Evolutionary conservation across 768 basidiomycete species (phyloP).

Genomic region (Boletus coccyginus): DNA sequence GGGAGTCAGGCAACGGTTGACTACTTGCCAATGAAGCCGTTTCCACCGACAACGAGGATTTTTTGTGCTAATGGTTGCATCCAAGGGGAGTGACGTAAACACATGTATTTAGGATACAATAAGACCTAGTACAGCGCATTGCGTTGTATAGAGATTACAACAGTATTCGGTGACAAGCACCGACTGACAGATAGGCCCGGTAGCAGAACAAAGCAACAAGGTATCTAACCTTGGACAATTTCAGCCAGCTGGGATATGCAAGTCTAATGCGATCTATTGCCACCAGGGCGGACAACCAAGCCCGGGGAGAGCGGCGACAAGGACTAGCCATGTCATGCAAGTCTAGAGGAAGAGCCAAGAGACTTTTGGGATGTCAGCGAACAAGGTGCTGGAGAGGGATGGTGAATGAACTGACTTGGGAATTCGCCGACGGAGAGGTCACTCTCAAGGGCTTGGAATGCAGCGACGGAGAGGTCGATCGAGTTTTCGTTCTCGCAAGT

Average conservation of each 20-base stretch:
- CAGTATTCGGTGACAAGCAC: conserved; percentile 11
- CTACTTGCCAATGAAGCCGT: conserved; percentile 89
- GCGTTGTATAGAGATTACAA: background rate
- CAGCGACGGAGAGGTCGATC: conserved; percentile 69
- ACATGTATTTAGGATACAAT: background rate
- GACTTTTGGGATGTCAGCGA: conserved; percentile 22
- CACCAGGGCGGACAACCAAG: no score
- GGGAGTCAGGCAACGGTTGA: background rate
- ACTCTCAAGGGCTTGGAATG: conserved; percentile 53
- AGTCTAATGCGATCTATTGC: background rate
- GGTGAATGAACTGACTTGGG: conserved; percentile 43
- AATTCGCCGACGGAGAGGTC: conserved; percentile 49
- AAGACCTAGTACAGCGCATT: background rate
- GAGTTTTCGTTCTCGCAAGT: conserved; percentile 65
- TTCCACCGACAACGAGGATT: conserved; percentile 96
- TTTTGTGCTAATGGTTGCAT: conserved; percentile 42
- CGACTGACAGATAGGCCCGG: conserved; percentile 9
- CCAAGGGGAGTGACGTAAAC: background rate
- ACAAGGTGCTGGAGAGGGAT: background rate
- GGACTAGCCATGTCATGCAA: conserved; percentile 10
- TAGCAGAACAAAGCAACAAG: conserved; percentile 11
- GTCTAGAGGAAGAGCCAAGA: conserved; percentile 25
- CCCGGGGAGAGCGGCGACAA: no score
- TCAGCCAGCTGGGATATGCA: background rate
- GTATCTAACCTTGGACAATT: conserved; percentile 3